Evolutionary conservation across 2,329 filamentous ascomycete genomes (phyloP), one percentile per base, ranked within the genome.

Genomic region (Aspergillus flavus): DNA sequence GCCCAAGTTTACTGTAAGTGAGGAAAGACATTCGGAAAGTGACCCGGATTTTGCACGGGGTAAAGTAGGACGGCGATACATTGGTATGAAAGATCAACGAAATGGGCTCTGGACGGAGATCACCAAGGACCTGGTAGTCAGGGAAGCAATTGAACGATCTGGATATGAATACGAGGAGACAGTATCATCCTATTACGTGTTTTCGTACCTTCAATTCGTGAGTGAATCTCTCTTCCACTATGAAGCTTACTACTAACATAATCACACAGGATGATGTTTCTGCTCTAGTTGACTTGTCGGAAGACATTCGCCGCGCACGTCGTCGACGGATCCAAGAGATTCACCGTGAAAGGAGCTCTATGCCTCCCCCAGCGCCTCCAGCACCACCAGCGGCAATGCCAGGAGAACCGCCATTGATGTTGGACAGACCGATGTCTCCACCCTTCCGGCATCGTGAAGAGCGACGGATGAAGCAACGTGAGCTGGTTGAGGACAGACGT

Each of bases 41-140:
- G 87, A 89, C 80, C 66, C 82, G 77, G 66, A 80, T 81, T 67
- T 76, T 79, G 72, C 78, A 19, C 71, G 71, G 28, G 74, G 76
- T 7, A 75, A 76, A 16, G 76, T 82, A 62, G 79, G 74, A 26
- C 84, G 83, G 58, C 80, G 85, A 36, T 78, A 80, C 56, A 73
- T 74, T 10, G 73, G 73, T 9, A 66, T 75, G 45, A 78, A 77
- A 43, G 72, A 79, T 50, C 73, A 73, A 32, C 74, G 71, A 41
- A 85, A 86, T 61, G 87, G 90, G 64, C 91, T 96, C 82, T 98
- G 94, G 94, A 99, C 95, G 0, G 95, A 98, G 79, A 93, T 99
- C 70, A 96, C 94, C 53, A 97, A 96, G 80, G 94, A 97, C 69
- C 80, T 98, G 41, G 92, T 98, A 19, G 84, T 90, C 63, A 88